Base-by-base conservation (phyloP, 805 yeast species). In the Candida adriatica region DNA sequence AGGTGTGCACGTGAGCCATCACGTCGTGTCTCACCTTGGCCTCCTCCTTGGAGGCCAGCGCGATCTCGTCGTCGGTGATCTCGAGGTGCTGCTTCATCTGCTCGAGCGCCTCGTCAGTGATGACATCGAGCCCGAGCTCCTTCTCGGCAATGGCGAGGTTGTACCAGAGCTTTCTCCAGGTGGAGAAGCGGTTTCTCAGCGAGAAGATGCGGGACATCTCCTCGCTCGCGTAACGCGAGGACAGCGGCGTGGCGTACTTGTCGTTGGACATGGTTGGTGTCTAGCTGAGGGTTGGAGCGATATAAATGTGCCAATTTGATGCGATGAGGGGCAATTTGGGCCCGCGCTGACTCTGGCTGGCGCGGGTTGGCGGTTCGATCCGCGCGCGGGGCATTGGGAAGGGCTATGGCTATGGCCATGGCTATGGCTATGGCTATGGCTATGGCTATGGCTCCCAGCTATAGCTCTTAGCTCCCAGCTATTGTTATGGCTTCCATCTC, bases 21-120 rank as follows among this genome's bases (percentile, higher is more conserved):
- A 92, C 98, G 57, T 92, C 98, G 61, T 92, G 98, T 68, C 98
- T 83, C 37, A 92, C 97, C 58, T 82, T 87, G 32, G 97, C 95
- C 63, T 92, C 98, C 64, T 92, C 96, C 46, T 73, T 75, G 37
- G 88, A 66, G 26, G 98, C 97, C 36, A 68, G 82, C 36, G 70
- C 86, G 43, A 92, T 86, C 54, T 94, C 97, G 48, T 84, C 94
- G 58, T 90, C 96, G 7, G 96, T 79, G 63, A 92, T 87, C 30
- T 61, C 71, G 51, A 90, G 66, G 59, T 92, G 81, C 15, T 66
- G 56, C 42, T 72, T 63, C 86, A 92, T 81, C 68, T 92, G 84
- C 54, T 72, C 81, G 45, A 92, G 74, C 30, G 97, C 98, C 57
- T 85, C 92, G 46, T 87, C 95, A 17, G 90, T 74, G 59, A 92